Percentiles rank a stretch among this genome's conserved stretches.
Conservation (phyloP, 495 filamentous ascomycete genomes). For the Neurospora terricola region DNA sequence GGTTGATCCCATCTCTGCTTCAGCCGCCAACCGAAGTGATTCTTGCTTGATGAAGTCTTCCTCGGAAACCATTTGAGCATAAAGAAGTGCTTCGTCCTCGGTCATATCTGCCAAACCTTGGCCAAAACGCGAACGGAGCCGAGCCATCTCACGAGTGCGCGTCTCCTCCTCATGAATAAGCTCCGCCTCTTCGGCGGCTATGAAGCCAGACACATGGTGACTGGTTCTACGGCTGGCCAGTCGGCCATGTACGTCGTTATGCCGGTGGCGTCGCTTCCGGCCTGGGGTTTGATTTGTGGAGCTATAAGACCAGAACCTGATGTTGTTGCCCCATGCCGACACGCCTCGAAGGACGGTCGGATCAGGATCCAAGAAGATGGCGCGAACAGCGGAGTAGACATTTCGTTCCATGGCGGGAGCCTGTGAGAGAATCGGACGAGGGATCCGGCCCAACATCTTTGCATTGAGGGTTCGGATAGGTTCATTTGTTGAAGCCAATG, state of each 20-base stretch:
- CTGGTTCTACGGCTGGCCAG: slow-evolving; percentile 27
- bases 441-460: slow-evolving; percentile 69
- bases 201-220: slow-evolving; percentile 53
- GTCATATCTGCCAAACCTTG: slow-evolving; percentile 67
- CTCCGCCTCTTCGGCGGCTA: slow-evolving; percentile 71
- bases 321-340: slow-evolving; percentile 74
- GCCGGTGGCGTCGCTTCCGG: slow-evolving; percentile 36
- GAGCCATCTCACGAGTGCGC: slow-evolving; percentile 47
- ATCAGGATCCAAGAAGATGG: slow-evolving; percentile 81
- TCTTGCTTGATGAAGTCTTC: slow-evolving; percentile 60
- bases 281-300: slow-evolving; percentile 41
- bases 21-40: slow-evolving; percentile 40
- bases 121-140: slow-evolving; percentile 69
- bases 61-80: slow-evolving; percentile 79
- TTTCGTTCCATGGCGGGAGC: slow-evolving; percentile 36
- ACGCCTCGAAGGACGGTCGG: slow-evolving; percentile 84
- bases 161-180: slow-evolving; percentile 60
- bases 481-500: slow-evolving; percentile 65
- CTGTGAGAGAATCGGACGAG: slow-evolving; percentile 29
- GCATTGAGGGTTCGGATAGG: slow-evolving; percentile 86
- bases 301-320: slow-evolving; percentile 92
- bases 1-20: slow-evolving; percentile 38
- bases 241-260: slow-evolving; percentile 34
- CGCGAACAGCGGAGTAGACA: slow-evolving; percentile 75
- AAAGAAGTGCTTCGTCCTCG: slow-evolving; percentile 83